Evolutionary conservation across 768 basidiomycete species (phyloP), one percentile per base, ranked within the genome.

Genomic region (Xerocomellus intermedius): DNA sequence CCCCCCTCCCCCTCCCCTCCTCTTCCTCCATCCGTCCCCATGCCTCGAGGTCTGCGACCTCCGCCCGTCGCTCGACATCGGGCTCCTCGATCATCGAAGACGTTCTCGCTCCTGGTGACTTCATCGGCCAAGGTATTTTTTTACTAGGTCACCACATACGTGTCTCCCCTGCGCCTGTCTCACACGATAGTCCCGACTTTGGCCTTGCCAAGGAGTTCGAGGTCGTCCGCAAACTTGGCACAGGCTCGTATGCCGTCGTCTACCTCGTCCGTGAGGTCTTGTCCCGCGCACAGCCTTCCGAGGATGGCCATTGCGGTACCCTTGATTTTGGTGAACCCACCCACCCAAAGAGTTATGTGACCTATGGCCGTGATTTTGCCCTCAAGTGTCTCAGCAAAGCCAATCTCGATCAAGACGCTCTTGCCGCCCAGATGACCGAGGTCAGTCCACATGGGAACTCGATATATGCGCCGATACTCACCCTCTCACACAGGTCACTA

Each of bases 361-460:
- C 76, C 14, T 90, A 92, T 60, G 91, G 90, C 22, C 81, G 87
- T 54, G 84, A 94, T 68, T 91, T 86, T 71, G 97, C 97, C n/a
- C 83, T 98, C 75, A 98, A 99, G 79, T 90, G 92, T 72, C 78
- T 98, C 60, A 93, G 91, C 70, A 98, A 98, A 74, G 89, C 87
- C 49, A 89, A 98, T 77, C 86, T 97, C 58, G 86, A 91, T 73
- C 82, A 87, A 62, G 94, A 96, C 50, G 88, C 89, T 60, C 78
- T 97, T 64, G 83, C 80, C 33, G 85, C 94, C 7, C 97, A 98
- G 74, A 82, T 96, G 75, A 84, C 91, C 64, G 96, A 98, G 84
- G 91, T 89, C 60, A 38, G 75, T 73, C 41, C 9, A 19, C 47
- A 36, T 58, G 52, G 42, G 37, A 61, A 35, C 51, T 43, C 32